These are phyloP conservation scores for Pilaira anomala DNA, from an alignment of 192 early-diverging fungal genomes.

Conservation along the genomic window DNA sequence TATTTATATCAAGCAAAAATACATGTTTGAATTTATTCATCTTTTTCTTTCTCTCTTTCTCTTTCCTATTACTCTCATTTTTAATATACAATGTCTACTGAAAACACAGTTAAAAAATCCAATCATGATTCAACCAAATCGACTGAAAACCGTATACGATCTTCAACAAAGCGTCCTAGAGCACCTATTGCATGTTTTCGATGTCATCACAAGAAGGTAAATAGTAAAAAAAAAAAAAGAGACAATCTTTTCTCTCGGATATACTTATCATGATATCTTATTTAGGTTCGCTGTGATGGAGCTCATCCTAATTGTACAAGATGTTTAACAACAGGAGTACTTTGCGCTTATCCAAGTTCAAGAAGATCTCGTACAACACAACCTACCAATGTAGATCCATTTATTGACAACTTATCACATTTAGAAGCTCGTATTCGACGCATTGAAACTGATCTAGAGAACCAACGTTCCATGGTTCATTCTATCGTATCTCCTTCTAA, in stretches of 20 bases:
- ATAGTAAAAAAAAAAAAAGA: neutral
- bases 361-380: slow-evolving; percentile 27
- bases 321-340: slow-evolving; percentile 17
- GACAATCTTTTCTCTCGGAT: neutral
- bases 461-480: slow-evolving; percentile 18
- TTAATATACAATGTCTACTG: neutral
- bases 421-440: slow-evolving; percentile 22
- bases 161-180: slow-evolving; percentile 21
- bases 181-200: slow-evolving; percentile 33
- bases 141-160: slow-evolving; percentile 6
- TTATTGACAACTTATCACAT: slow-evolving; percentile 32
- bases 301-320: slow-evolving; percentile 27
- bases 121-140: neutral
- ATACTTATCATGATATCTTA: neutral
- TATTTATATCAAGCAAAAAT: no score
- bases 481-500: slow-evolving; percentile 15
- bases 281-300: slow-evolving; percentile 30
- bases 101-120: slow-evolving; percentile 4
- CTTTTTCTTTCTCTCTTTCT: neutral
- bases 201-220: slow-evolving; percentile 34
- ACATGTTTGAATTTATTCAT: no score
- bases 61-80: neutral
- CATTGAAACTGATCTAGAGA: slow-evolving; percentile 27
- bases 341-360: slow-evolving; percentile 26
- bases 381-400: slow-evolving; percentile 31